Conservation (phyloP, 441 rosid species). For the Pelargonium fulgidum region DNA sequence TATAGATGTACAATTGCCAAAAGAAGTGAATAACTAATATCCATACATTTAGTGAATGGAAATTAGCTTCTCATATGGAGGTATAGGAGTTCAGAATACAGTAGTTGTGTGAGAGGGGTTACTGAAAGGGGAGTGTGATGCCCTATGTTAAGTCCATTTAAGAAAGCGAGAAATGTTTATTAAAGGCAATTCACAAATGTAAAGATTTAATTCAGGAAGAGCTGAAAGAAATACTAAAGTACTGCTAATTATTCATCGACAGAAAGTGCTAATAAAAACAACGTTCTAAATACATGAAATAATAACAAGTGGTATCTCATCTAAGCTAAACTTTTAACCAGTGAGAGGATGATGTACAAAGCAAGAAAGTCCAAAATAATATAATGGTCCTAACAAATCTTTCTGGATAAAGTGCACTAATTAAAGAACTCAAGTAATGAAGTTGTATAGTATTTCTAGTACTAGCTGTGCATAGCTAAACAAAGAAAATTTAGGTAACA, state of each 20-base stretch:
- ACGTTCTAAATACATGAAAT: background rate
- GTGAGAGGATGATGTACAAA: background rate
- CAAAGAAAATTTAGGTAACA: background rate
- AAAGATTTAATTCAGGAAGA: background rate
- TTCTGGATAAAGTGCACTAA: background rate
- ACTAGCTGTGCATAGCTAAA: background rate
- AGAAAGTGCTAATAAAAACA: background rate
- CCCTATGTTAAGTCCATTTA: background rate
- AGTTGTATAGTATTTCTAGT: background rate
- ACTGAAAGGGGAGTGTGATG: background rate
- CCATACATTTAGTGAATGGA: background rate
- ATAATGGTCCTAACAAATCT: background rate
- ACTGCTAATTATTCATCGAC: background rate
- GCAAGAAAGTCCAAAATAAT: background rate
- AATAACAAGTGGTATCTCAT: background rate
- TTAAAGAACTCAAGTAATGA: background rate
- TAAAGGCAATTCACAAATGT: background rate
- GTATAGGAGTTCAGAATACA: background rate
- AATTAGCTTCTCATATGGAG: background rate
- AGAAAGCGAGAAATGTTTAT: background rate
- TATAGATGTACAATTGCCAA: background rate
- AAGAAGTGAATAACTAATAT: constrained; percentile 4
- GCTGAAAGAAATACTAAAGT: background rate
- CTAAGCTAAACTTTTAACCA: background rate
- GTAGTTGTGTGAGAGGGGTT: background rate